These are phyloP conservation scores for Ciborinia camelliae DNA, from an alignment of 2,329 filamentous ascomycete species.

Conservation along the genomic window DNA sequence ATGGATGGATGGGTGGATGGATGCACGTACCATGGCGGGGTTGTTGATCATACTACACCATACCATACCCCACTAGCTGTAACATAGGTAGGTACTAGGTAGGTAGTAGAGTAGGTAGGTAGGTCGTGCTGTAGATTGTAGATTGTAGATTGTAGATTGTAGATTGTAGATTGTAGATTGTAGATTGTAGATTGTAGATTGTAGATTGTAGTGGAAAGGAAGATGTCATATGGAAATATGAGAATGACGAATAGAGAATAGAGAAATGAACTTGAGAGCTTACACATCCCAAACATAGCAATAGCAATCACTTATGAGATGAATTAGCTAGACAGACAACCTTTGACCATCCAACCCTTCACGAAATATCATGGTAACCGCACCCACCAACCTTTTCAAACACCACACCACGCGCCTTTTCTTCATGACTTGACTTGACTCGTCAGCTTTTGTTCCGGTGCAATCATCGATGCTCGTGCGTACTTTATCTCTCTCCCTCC, in stretches of 20 bases:
- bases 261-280: neutral
- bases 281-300: too few relatives aligned
- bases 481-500: too few relatives aligned
- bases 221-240: neutral
- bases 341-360: slow-evolving; percentile 3
- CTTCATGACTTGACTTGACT: slow-evolving; percentile 20
- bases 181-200: too few relatives aligned
- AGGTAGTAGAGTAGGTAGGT: too few relatives aligned
- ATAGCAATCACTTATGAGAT: neutral
- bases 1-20: too few relatives aligned
- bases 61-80: neutral
- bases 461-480: slow-evolving; percentile 16
- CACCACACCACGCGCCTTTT: slow-evolving; percentile 10
- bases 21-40: slow-evolving; percentile 17
- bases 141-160: too few relatives aligned
- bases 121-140: too few relatives aligned
- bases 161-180: too few relatives aligned
- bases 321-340: neutral
- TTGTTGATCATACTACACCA: neutral
- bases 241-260: too few relatives aligned
- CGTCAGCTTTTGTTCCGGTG: slow-evolving; percentile 15
- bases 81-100: too few relatives aligned
- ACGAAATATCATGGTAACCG: neutral
- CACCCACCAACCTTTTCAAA: neutral
- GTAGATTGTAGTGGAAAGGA: neutral